Percentiles rank a stretch among this genome's conserved stretches.
Conservation (phyloP, 306 rosid species). For the Hippophae tibetana region DNA sequence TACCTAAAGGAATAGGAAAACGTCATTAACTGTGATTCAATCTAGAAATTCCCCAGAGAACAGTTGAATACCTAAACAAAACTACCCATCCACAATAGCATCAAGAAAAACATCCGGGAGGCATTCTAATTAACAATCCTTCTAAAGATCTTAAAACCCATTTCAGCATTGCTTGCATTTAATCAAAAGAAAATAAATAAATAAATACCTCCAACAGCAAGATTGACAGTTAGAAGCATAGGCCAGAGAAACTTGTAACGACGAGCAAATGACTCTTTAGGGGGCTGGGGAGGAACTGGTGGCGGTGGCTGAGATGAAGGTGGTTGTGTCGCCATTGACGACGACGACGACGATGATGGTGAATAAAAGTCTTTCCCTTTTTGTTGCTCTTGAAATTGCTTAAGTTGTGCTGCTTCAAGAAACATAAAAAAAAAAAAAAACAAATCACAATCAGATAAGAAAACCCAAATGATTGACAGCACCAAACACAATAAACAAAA, state of each 20-base stretch:
- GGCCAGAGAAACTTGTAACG: slow-evolving; percentile 89
- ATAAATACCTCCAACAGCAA: slow-evolving; percentile 67
- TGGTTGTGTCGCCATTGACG: slow-evolving; percentile 21
- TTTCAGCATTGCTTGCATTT: background rate
- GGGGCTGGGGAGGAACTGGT: slow-evolving; percentile 40
- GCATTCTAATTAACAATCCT: background rate
- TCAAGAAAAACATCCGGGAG: background rate
- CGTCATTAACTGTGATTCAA: no score
- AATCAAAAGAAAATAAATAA: slow-evolving; percentile 8
- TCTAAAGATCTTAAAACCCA: slow-evolving; percentile 12
- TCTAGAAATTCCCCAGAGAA: no score
- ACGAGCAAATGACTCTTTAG: slow-evolving; percentile 59
- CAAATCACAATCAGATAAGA: background rate
- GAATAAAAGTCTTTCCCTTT: slow-evolving; percentile 34
- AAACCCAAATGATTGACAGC: slow-evolving; percentile 18
- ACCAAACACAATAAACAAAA: background rate
- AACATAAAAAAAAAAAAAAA: background rate
- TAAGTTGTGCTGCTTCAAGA: slow-evolving; percentile 33
- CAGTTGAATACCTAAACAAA: no score
- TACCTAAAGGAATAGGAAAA: no score
- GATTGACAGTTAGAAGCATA: slow-evolving; percentile 66
- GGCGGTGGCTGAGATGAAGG: slow-evolving; percentile 16
- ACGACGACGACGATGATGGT: slow-evolving; percentile 15
- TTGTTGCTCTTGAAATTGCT: slow-evolving; percentile 44
- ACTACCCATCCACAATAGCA: background rate